Evolutionary conservation across 2,329 filamentous ascomycete species (phyloP).

Genomic region (Zasmidium cellare): DNA sequence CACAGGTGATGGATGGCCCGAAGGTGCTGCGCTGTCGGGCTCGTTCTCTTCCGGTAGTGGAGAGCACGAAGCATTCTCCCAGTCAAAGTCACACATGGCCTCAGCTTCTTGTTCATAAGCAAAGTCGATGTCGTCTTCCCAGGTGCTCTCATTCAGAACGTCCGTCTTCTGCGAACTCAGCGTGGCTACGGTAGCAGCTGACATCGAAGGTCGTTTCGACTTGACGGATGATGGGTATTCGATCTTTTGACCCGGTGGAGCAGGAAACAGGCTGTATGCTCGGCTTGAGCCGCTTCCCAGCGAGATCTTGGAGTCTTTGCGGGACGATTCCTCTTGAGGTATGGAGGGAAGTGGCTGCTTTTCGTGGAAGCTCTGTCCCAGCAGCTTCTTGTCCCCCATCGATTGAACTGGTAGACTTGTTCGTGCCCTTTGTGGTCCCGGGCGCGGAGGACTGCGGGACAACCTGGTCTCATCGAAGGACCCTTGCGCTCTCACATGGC

Average conservation of each 20-base stretch:
- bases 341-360: conserved; percentile 18
- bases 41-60: conserved; percentile 12
- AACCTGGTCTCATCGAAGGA: neutral
- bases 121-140: conserved; percentile 65
- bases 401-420: conserved; percentile 1
- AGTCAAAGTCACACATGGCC: conserved; percentile 62
- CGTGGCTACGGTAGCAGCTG: conserved; percentile 4
- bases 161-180: conserved; percentile 12
- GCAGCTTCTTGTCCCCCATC: neutral
- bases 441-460: neutral
- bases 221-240: conserved; percentile 1
- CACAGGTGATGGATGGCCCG: conserved; percentile 14
- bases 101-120: conserved; percentile 63
- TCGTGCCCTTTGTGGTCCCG: neutral
- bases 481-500: neutral
- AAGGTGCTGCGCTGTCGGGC: neutral
- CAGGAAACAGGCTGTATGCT: conserved; percentile 10
- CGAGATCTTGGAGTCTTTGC: conserved; percentile 2
- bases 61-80: conserved; percentile 38
- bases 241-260: conserved; percentile 6
- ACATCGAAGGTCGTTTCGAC: conserved; percentile 18
- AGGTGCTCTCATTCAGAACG: conserved; percentile 45
- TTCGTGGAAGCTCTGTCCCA: conserved; percentile 15
- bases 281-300: conserved; percentile 2
- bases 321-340: neutral